Evolutionary conservation across 1,284 basidiomycete species (phyloP).

Genomic region (Ustilago lituana): DNA sequence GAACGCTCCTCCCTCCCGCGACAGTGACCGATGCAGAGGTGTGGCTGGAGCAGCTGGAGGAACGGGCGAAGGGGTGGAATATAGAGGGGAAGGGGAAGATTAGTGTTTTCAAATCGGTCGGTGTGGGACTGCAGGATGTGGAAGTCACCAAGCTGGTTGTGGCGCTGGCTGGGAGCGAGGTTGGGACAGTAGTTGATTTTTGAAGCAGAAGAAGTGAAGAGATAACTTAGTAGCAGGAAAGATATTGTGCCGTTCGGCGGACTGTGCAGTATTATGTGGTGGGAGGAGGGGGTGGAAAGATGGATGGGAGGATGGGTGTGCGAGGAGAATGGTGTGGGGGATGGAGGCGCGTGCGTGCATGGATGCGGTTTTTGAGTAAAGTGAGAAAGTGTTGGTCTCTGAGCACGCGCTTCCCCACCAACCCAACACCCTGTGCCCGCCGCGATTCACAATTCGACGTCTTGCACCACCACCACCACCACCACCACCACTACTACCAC

Average conservation of each 20-base stretch:
- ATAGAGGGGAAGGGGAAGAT: not conserved
- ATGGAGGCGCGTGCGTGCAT: no score
- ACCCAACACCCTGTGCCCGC: not conserved
- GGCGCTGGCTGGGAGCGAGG: not conserved
- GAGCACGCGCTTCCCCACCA: no score
- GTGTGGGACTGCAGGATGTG: slow-evolving; percentile 38
- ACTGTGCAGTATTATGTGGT: no score
- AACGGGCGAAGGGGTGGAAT: not conserved
- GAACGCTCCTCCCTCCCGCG: not conserved
- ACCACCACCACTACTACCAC: no score
- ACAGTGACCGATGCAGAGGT: not conserved
- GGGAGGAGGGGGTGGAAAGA: no score
- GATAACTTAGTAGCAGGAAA: no score
- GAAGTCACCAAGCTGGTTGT: slow-evolving; percentile 30
- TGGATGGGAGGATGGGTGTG: no score
- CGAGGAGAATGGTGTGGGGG: no score
- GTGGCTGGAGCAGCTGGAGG: slow-evolving; percentile 3
- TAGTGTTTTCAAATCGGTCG: slow-evolving; percentile 37
- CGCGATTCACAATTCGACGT: not conserved
- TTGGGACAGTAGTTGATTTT: slow-evolving; percentile 7
- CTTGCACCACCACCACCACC: not conserved
- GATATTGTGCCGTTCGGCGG: no score
- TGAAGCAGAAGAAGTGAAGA: no score
- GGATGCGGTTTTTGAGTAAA: no score
- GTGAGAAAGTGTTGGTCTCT: slow-evolving; percentile 2